These are phyloP conservation scores for Amesomyces nigricolor DNA, from an alignment of 2,329 filamentous ascomycete genomes.

Conservation along the genomic window DNA sequence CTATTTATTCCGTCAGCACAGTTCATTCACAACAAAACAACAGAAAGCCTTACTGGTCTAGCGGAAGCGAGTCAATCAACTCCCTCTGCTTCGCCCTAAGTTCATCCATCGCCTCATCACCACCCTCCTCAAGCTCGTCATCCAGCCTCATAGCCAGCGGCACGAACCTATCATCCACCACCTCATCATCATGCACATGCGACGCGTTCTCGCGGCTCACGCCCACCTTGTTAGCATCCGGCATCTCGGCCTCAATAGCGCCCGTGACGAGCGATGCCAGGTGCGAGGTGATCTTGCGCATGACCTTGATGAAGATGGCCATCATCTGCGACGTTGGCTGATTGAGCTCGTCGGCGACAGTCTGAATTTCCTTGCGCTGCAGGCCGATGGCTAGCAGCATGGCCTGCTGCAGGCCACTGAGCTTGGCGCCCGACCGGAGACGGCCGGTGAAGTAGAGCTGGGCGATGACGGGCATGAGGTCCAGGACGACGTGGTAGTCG, in stretches of 20 bases:
- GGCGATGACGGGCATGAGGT: conserved; percentile 79
- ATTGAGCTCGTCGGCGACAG: conserved; percentile 70
- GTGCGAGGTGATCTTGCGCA: conserved; percentile 77
- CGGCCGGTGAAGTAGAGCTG: conserved; percentile 78
- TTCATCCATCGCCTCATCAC: conserved; percentile 65
- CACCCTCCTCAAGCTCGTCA: conserved; percentile 79
- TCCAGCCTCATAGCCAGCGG: conserved; percentile 67
- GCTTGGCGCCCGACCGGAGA: conserved; percentile 58
- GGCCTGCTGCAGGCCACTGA: conserved; percentile 78
- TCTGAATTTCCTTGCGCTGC: conserved; percentile 82
- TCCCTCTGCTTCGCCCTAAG: conserved; percentile 77
- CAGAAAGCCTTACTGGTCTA: conserved; percentile 65
- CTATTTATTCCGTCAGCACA: conserved; percentile 33
- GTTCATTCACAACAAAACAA: not conserved
- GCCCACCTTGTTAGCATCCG: conserved; percentile 50
- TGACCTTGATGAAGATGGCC: conserved; percentile 95
- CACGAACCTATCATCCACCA: conserved; percentile 59
- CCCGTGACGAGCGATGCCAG: conserved; percentile 71
- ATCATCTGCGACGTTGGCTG: conserved; percentile 73
- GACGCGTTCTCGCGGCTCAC: conserved; percentile 55
- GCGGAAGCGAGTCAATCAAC: conserved; percentile 81
- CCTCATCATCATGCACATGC: conserved; percentile 64
- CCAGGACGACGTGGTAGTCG: conserved; percentile 95
- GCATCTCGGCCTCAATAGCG: conserved; percentile 64
- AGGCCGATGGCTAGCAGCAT: conserved; percentile 87